These are phyloP conservation scores for Cryphonectria naterciae DNA, from an alignment of 2,329 filamentous ascomycete species.

Conservation along the genomic window DNA sequence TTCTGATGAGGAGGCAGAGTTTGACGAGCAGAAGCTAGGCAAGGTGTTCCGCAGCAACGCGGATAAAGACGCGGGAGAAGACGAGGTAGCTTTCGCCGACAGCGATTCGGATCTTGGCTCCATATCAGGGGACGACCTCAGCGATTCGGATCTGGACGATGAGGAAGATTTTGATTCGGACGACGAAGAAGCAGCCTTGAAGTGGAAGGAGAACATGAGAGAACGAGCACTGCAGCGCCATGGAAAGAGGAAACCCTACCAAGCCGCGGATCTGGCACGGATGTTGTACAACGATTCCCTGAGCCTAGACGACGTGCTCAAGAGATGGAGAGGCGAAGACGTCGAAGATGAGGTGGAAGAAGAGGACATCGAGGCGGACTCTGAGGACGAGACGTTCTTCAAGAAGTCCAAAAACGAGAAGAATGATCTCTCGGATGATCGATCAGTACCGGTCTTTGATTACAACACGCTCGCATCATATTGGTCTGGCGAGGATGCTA, in stretches of 20 bases:
- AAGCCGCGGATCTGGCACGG: slow-evolving; percentile 80
- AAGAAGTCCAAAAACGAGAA: slow-evolving; percentile 65
- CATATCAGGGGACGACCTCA: slow-evolving; percentile 62
- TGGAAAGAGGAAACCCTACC: slow-evolving; percentile 70
- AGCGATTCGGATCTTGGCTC: slow-evolving; percentile 97
- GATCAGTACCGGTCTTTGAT: slow-evolving; percentile 77
- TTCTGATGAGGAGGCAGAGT: slow-evolving; percentile 60
- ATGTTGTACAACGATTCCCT: slow-evolving; percentile 87
- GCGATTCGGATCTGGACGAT: slow-evolving; percentile 55
- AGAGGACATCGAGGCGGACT: slow-evolving; percentile 59
- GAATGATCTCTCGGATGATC: slow-evolving; percentile 76
- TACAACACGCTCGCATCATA: slow-evolving; percentile 81
- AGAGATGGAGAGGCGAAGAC: slow-evolving; percentile 76
- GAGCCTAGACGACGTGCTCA: slow-evolving; percentile 73
- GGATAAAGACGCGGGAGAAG: slow-evolving; percentile 58
- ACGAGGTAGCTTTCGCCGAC: slow-evolving; percentile 88
- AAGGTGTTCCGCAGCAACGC: slow-evolving; percentile 61
- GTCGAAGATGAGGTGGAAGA: slow-evolving; percentile 55
- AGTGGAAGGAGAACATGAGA: slow-evolving; percentile 88
- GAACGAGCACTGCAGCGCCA: slow-evolving; percentile 76
- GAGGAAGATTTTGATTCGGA: slow-evolving; percentile 55
- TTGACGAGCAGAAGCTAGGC: slow-evolving; percentile 62
- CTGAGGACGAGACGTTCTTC: slow-evolving; percentile 67
- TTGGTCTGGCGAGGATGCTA: slow-evolving; percentile 79
- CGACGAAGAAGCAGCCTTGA: slow-evolving; percentile 72